Evolutionary conservation across 2,329 filamentous ascomycete species (phyloP).

Genomic region (Exophiala calicioides): DNA sequence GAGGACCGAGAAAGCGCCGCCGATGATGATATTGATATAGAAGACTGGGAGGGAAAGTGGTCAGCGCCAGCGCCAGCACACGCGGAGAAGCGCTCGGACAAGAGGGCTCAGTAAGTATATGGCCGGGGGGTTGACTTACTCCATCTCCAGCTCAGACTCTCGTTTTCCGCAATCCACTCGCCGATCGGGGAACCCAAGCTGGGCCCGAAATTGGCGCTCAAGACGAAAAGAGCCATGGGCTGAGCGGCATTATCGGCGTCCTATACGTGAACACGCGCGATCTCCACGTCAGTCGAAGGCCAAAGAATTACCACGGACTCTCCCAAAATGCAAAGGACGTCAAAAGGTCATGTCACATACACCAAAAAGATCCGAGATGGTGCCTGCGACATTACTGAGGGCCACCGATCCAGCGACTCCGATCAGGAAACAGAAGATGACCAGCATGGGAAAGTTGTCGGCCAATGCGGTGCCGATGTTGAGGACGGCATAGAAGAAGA

Average conservation of each 20-base stretch:
- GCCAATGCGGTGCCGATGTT: constrained; percentile 41
- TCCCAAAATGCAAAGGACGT: too few relatives aligned
- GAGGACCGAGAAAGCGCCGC: constrained; percentile 39
- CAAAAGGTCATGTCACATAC: too few relatives aligned
- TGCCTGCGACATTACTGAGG: constrained; percentile 41
- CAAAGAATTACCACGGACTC: too few relatives aligned
- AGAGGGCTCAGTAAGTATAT: neutral
- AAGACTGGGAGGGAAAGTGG: too few relatives aligned
- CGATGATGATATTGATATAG: constrained; percentile 44
- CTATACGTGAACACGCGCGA: neutral
- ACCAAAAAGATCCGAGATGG: constrained; percentile 41
- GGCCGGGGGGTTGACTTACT: constrained; percentile 35
- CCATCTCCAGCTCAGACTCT: constrained; percentile 42
- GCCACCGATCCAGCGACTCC: constrained; percentile 40
- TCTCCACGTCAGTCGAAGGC: too few relatives aligned
- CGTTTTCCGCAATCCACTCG: constrained; percentile 43
- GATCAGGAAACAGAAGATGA: constrained; percentile 42
- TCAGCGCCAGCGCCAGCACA: neutral
- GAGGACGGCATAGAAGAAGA: constrained; percentile 38
- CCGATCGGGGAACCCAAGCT: constrained; percentile 45
- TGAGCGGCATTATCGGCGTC: constrained; percentile 39
- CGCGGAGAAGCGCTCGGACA: neutral
- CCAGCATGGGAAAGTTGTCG: constrained; percentile 41
- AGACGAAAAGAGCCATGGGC: constrained; percentile 48
- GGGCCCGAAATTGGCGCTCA: constrained; percentile 44